Conservation (phyloP, 352 stramenopile species). For the Phytopythium sindhum region DNA sequence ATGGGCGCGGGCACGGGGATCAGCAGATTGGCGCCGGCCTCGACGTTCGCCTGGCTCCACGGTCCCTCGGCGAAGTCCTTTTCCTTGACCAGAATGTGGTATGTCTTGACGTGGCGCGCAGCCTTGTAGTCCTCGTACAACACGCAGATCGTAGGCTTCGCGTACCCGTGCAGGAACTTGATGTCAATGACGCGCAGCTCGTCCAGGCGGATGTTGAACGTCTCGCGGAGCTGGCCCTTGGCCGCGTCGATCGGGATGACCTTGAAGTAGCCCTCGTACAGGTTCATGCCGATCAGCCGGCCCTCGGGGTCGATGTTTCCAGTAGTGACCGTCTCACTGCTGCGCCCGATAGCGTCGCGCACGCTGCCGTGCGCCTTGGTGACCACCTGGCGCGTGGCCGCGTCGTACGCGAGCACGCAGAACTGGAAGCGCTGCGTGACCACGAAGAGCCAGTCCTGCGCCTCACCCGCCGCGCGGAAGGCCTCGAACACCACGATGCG, state of each 20-base stretch:
- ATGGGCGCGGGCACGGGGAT: constrained; percentile 84
- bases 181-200: constrained; percentile 92
- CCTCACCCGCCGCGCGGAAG: constrained; percentile 70
- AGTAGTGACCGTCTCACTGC: constrained; percentile 86
- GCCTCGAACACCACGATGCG: constrained; percentile 87
- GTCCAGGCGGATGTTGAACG: constrained; percentile 92
- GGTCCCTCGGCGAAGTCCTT: constrained; percentile 88
- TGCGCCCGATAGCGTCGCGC: constrained; percentile 81
- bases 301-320: constrained; percentile 87
- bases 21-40: constrained; percentile 81
- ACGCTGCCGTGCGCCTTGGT: constrained; percentile 87
- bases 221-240: constrained; percentile 76
- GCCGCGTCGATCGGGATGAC: constrained; percentile 84
- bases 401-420: constrained; percentile 85
- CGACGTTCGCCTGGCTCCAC: constrained; percentile 89
- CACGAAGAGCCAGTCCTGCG: constrained; percentile 86
- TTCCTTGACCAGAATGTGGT: constrained; percentile 87
- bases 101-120: constrained; percentile 90
- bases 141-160: constrained; percentile 89
- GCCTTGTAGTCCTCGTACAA: constrained; percentile 91
- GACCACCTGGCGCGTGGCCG: constrained; percentile 59
- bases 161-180: constrained; percentile 89
- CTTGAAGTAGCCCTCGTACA: constrained; percentile 91
- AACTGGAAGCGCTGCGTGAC: constrained; percentile 91
- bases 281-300: constrained; percentile 87